phyloP scores from a whole-genome alignment of 129 eudicot species.

The Helichrysum umbraculigerum region DNA sequence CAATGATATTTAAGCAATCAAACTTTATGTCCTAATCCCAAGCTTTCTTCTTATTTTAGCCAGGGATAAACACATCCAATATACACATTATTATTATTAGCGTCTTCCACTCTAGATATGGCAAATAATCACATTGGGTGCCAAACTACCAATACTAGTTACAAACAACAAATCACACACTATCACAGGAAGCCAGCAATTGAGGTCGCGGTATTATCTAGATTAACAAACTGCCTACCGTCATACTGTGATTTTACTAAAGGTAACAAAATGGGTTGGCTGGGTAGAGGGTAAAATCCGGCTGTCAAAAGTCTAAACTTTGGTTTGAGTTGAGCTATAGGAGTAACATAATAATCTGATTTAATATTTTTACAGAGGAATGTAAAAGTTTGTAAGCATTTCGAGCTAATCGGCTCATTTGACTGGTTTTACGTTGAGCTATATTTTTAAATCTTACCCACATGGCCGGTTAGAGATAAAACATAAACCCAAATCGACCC shows the following conservation, averaged over 20 bases:
- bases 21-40: slow-evolving; percentile 5
- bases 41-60: not conserved
- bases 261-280: not conserved
- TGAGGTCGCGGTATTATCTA: slow-evolving; percentile 6
- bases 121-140: slow-evolving; percentile 4
- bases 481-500: not conserved
- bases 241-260: not conserved
- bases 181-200: not conserved
- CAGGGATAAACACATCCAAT: not conserved
- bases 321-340: not conserved
- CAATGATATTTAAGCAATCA: not conserved
- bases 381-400: not conserved
- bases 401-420: not conserved
- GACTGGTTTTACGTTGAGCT: not conserved
- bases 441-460: not conserved
- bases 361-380: not conserved
- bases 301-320: too few relatives aligned
- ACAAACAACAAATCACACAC: not conserved
- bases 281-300: not conserved
- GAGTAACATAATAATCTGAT: not conserved
- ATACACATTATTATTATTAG: not conserved
- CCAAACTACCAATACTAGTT: not conserved
- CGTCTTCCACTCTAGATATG: not conserved
- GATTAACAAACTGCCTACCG: not conserved
- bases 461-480: not conserved